Conservation (phyloP, 768 basidiomycete species). For the Rhodotorula kratochvilovae region DNA sequence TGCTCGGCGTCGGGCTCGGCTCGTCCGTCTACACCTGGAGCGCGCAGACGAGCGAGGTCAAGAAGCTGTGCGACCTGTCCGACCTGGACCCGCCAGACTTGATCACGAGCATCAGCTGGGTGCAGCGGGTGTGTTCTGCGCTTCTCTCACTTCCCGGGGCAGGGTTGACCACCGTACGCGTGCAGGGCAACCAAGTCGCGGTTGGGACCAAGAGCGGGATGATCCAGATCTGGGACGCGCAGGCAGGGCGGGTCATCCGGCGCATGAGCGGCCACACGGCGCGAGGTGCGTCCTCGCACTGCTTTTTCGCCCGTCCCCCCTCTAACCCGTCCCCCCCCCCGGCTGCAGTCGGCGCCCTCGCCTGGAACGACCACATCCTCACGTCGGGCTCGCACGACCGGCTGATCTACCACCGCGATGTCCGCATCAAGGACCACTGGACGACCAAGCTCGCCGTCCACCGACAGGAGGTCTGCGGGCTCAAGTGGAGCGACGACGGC, state of each 20-base stretch:
- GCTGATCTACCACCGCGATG: slow-evolving; percentile 84
- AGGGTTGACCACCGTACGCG: not conserved
- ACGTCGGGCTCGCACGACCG: slow-evolving; percentile 89
- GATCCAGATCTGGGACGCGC: slow-evolving; percentile 89
- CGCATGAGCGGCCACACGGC: slow-evolving; percentile 83
- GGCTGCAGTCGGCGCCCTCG: slow-evolving; percentile 69
- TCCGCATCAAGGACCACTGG: slow-evolving; percentile 63
- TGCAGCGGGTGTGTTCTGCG: slow-evolving; percentile 58
- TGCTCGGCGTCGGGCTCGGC: slow-evolving; percentile 86
- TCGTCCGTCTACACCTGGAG: slow-evolving; percentile 95
- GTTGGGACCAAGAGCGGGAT: slow-evolving; percentile 86
- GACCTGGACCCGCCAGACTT: slow-evolving; percentile 54
- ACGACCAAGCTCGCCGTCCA: slow-evolving; percentile 60
- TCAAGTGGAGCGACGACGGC: slow-evolving; percentile 68
- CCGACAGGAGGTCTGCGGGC: slow-evolving; percentile 88
- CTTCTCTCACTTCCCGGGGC: not conserved
- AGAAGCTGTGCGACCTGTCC: slow-evolving; percentile 77
- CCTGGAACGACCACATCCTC: slow-evolving; percentile 85
- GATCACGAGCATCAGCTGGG: slow-evolving; percentile 88
- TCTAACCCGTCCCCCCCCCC: not conserved
- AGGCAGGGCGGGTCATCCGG: slow-evolving; percentile 65
- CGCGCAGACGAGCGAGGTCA: slow-evolving; percentile 85
- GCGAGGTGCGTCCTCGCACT: slow-evolving; percentile 48
- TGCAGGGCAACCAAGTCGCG: slow-evolving; percentile 74
- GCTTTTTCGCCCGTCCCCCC: not conserved